Conservation (phyloP, 306 rosid genomes). For the Acacia acuminata region DNA sequence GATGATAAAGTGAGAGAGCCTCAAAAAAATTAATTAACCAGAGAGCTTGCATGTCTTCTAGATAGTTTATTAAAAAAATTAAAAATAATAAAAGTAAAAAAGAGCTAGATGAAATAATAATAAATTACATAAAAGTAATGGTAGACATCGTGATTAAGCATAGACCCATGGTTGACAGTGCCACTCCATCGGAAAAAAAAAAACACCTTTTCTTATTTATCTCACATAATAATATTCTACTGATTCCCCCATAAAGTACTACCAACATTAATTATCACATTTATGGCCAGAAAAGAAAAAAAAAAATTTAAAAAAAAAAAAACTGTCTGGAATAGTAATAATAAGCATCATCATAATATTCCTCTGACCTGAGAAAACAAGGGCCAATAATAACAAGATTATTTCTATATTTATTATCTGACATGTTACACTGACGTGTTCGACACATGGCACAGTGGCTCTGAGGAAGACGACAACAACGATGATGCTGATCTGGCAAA, state of each 20-base stretch:
- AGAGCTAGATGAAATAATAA: neutral
- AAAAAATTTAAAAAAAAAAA: too few species aligned
- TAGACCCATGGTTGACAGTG: slow-evolving; percentile 68
- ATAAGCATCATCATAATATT: slow-evolving; percentile 25
- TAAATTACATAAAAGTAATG: slow-evolving; percentile 30
- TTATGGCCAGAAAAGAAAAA: neutral
- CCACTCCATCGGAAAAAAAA: slow-evolving; percentile 60
- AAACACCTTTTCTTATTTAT: slow-evolving; percentile 32
- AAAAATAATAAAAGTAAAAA: neutral
- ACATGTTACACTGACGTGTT: slow-evolving; percentile 46
- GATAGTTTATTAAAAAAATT: neutral
- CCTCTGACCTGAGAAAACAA: slow-evolving; percentile 14
- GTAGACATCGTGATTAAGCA: slow-evolving; percentile 59
- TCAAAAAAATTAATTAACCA: neutral
- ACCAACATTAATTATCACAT: slow-evolving; percentile 26
- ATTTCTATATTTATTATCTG: slow-evolving; percentile 38
- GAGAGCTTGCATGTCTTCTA: slow-evolving; percentile 24
- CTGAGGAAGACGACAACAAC: slow-evolving; percentile 58
- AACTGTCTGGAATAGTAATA: slow-evolving; percentile 38
- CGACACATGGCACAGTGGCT: slow-evolving; percentile 66
- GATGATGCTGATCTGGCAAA: slow-evolving; percentile 57
- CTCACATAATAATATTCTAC: slow-evolving; percentile 17
- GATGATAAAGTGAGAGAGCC: slow-evolving; percentile 36
- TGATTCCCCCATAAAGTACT: neutral
- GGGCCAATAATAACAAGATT: slow-evolving; percentile 21